phyloP scores from a whole-genome alignment of 2,329 filamentous ascomycete genomes.

The Ophiocordyceps camponoti-leonardi region DNA sequence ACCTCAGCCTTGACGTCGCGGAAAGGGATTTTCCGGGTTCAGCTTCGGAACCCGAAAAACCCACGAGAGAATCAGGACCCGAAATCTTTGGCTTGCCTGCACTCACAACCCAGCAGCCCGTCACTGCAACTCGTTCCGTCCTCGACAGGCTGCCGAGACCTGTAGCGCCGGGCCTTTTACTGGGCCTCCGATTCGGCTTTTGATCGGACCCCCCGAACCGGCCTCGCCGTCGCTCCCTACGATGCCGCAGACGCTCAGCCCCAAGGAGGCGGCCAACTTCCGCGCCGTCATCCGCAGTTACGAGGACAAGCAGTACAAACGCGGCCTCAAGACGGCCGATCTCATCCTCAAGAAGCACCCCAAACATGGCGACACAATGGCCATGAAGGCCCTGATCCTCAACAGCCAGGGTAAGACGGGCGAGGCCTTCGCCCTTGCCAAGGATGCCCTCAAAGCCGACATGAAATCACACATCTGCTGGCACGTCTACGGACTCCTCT shows the following conservation, averaged over 20 bases:
- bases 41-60: neutral
- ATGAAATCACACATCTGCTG: conserved; percentile 99
- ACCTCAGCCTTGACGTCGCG: neutral
- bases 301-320: conserved; percentile 96
- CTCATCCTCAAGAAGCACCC: conserved; percentile 91
- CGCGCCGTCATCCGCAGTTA: conserved; percentile 89
- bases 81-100: neutral
- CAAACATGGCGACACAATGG: conserved; percentile 93
- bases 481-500: conserved; percentile 95
- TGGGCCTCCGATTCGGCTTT: neutral
- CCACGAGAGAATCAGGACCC: neutral
- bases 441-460: conserved; percentile 80
- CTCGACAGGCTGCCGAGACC: neutral
- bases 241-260: conserved; percentile 58
- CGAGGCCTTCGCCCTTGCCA: conserved; percentile 86
- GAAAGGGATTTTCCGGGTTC: neutral
- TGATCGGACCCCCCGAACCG: neutral
- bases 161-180: neutral
- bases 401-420: conserved; percentile 84
- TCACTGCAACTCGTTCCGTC: neutral
- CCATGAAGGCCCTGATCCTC: conserved; percentile 96
- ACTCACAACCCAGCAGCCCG: neutral
- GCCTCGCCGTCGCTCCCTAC: conserved; percentile 5
- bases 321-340: conserved; percentile 83
- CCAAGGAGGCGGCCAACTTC: conserved; percentile 90